A percentile compares a stretch with the other conserved stretches of the same genome.
phyloP scores from a whole-genome alignment of 495 filamentous ascomycete species.

The Penicillium desertorum region DNA sequence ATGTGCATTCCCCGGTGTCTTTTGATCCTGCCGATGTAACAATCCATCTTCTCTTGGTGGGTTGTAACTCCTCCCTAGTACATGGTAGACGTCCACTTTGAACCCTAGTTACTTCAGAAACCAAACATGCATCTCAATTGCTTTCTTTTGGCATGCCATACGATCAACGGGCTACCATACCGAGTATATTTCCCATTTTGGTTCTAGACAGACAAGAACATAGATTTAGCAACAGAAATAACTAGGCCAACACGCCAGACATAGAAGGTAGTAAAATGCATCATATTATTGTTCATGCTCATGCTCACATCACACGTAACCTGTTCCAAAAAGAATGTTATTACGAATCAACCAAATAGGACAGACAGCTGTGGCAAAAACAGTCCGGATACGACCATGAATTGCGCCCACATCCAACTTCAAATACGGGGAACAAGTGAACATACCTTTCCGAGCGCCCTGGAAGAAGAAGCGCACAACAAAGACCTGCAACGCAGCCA shows the following conservation, averaged over 20 bases:
- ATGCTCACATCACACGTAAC: constrained; percentile 47
- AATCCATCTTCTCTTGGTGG: not conserved
- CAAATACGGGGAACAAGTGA: not conserved
- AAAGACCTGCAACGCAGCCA: constrained; percentile 97
- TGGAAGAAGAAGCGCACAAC: constrained; percentile 99
- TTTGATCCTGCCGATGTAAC: not conserved
- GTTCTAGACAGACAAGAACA: constrained; percentile 6
- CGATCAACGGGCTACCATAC: constrained; percentile 2
- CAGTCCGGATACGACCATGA: not conserved
- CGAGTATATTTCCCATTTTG: constrained; percentile 18
- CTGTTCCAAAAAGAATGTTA: constrained; percentile 16
- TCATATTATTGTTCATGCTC: constrained; percentile 40
- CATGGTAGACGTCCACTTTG: too few relatives aligned
- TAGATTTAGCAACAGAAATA: constrained; percentile 25
- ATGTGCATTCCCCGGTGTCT: not conserved
- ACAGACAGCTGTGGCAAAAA: not conserved
- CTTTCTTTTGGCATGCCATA: not conserved
- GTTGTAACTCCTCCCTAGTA: not conserved
- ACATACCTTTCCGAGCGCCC: constrained; percentile 71
- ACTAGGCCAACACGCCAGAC: constrained; percentile 23
- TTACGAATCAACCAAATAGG: not conserved
- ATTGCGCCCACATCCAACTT: not conserved
- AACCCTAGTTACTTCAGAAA: too few relatives aligned
- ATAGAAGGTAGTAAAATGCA: constrained; percentile 29
- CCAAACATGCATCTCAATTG: not conserved